Evolutionary conservation across 768 basidiomycete species (phyloP).

Genomic region (Kwoniella dendrophila): DNA sequence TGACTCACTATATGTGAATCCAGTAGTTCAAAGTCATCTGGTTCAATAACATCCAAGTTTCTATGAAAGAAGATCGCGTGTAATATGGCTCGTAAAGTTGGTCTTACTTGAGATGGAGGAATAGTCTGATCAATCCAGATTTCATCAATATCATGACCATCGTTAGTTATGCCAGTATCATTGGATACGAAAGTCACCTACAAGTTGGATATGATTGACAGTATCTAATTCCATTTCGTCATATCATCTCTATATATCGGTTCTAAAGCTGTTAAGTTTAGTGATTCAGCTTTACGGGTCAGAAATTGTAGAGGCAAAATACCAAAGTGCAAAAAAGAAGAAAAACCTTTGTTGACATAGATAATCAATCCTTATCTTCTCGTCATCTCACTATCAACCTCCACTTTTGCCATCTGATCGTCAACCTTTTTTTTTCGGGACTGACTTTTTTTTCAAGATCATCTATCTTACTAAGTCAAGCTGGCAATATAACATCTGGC

Average conservation of each 20-base stretch:
- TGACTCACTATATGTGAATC: constrained; percentile 42
- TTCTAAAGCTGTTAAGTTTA: not conserved
- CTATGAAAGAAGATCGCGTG: constrained; percentile 47
- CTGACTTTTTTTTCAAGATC: not conserved
- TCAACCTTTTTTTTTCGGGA: not conserved
- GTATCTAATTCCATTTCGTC: constrained; percentile 16
- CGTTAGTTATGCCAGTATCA: not conserved
- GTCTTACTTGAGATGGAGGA: constrained; percentile 28
- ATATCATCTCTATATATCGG: not conserved
- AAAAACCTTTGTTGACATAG: not conserved
- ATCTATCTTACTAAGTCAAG: not conserved
- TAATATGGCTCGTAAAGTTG: constrained; percentile 34
- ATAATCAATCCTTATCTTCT: not conserved
- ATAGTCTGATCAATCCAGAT: constrained; percentile 26
- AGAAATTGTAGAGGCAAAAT: not conserved
- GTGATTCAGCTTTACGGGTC: no score
- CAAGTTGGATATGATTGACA: constrained; percentile 27
- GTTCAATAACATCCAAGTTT: constrained; percentile 37
- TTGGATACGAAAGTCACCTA: constrained; percentile 1
- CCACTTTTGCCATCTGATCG: not conserved
- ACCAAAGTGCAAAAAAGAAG: not conserved
- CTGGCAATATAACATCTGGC: not conserved
- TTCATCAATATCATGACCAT: not conserved
- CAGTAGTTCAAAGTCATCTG: constrained; percentile 37
- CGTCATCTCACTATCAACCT: not conserved